Evolutionary conservation across 2,329 filamentous ascomycete genomes (phyloP).

Genomic region (Ophiostoma ips): DNA sequence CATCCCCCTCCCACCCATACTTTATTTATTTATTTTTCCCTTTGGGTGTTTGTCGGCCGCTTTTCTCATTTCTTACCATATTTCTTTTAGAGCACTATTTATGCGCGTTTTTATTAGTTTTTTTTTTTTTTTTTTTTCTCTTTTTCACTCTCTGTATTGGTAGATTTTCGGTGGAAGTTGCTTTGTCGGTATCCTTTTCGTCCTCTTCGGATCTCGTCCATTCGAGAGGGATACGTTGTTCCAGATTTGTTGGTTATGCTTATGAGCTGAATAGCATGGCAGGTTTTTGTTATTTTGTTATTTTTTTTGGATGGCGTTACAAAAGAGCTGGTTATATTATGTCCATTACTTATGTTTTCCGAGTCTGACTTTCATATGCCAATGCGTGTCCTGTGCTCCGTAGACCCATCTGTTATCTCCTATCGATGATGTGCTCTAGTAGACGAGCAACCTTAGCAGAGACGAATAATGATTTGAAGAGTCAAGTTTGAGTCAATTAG

Average conservation of each 20-base stretch:
- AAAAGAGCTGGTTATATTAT: constrained; percentile 1
- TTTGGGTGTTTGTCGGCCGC: too few species aligned
- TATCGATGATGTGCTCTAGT: too few species aligned
- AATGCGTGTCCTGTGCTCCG: not conserved
- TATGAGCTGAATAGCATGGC: not conserved
- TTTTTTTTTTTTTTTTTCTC: not conserved
- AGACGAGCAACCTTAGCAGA: too few species aligned
- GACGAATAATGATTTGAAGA: too few species aligned
- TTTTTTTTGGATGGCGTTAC: not conserved
- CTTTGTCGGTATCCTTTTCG: too few species aligned
- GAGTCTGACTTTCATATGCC: not conserved
- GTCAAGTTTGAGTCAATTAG: too few species aligned
- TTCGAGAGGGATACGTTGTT: too few species aligned
- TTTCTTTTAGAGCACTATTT: not conserved
- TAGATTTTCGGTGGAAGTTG: too few species aligned
- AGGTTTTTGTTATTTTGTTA: not conserved
- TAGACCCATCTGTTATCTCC: too few species aligned
- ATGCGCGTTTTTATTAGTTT: not conserved
- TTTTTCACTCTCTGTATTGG: not conserved
- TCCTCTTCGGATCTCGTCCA: too few species aligned
- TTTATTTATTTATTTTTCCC: not conserved
- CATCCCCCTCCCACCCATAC: not conserved
- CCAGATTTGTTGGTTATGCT: not conserved
- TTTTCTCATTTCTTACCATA: not conserved
- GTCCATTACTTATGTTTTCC: not conserved